A percentile compares a stretch with the other conserved stretches of the same genome.
These are phyloP conservation scores for Chrysosporium queenslandicum DNA, from an alignment of 2,329 filamentous ascomycete species.

Conservation along the genomic window DNA sequence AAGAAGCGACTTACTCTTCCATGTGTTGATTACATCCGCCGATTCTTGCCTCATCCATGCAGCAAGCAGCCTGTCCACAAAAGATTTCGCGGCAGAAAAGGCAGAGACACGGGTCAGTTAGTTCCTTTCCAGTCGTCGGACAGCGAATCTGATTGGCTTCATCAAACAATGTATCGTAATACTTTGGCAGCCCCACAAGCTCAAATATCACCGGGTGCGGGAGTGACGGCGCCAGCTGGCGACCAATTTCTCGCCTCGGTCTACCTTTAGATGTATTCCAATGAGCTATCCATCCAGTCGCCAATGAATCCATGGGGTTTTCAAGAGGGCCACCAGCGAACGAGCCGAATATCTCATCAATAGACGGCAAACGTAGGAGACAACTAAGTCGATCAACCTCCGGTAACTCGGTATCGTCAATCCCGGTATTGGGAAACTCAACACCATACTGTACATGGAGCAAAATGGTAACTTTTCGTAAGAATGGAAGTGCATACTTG, in stretches of 20 bases:
- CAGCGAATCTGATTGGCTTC: constrained; percentile 76
- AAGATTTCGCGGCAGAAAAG: constrained; percentile 95
- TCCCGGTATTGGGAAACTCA: constrained; percentile 65
- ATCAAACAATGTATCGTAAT: constrained; percentile 86
- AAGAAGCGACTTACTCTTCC: constrained; percentile 51
- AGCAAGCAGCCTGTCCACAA: constrained; percentile 89
- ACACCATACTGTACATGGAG: constrained; percentile 82
- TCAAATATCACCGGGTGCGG: constrained; percentile 90
- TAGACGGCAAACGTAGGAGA: constrained; percentile 61
- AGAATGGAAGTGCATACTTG: constrained; percentile 79
- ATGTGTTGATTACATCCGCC: constrained; percentile 90
- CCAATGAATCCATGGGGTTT: constrained; percentile 41
- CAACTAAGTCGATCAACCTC: constrained; percentile 76
- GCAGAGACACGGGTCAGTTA: constrained; percentile 84
- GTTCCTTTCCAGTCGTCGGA: constrained; percentile 80
- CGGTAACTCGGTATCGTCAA: constrained; percentile 39
- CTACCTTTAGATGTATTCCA: constrained; percentile 30
- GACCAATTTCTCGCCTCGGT: constrained; percentile 26
- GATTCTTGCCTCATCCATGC: constrained; percentile 56
- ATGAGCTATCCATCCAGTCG: constrained; percentile 60
- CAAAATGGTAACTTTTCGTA: constrained; percentile 74
- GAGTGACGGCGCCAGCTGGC: constrained; percentile 38
- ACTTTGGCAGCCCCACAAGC: constrained; percentile 79
- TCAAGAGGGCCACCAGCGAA: constrained; percentile 36
- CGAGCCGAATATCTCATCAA: constrained; percentile 65